Base-by-base conservation (phyloP, 257 asterid species). In the Primulina tabacum region DNA sequence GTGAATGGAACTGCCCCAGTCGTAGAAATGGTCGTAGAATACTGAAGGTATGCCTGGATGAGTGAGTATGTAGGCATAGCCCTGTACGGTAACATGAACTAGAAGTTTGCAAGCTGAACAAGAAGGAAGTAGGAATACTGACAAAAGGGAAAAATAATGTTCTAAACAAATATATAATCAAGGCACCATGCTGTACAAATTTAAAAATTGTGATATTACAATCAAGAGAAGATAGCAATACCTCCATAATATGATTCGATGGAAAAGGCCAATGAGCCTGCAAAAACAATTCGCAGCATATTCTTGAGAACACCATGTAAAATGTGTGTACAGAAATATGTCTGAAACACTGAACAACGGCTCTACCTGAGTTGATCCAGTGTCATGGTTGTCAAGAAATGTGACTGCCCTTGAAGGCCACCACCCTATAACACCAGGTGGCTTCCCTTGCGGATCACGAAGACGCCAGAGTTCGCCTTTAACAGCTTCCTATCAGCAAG, bases 221-320 rank as follows among this genome's bases (percentile, higher is more conserved):
- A 58, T 69, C 18, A 60, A 59, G 43, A 32, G 69, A 58, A 72
- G 60, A 61, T 16, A 50, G 57, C 26, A n/a, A 26, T 88, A 90
- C 98, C 98, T 88, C 96, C 97, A 89, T 87, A 24, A 93, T 77
- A 73, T 90, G 97, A 81, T 79, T 30, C 17, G 90, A 84, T 24
- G 98, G 96, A 55, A 93, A 93, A 77, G 98, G 98, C 98, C 98
- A 92, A 71, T 90, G 96, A 38, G 88, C 95, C 98, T 92, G 92
- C 83, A 73, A 70, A 69, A 58, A 60, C 62, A 16, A 14, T 38
- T 17, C 10, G 8, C 40, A 16, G 47, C 53, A 64, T 60, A 38
- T 28, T 28, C 30, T 2, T 28, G 30, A 9, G 40, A 33, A 53
- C 37, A 55, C 60, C 40, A 30, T 29, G 61, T 68, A 43, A 11